phyloP scores from a whole-genome alignment of 306 rosid species.

The Cicer yamashitae region DNA sequence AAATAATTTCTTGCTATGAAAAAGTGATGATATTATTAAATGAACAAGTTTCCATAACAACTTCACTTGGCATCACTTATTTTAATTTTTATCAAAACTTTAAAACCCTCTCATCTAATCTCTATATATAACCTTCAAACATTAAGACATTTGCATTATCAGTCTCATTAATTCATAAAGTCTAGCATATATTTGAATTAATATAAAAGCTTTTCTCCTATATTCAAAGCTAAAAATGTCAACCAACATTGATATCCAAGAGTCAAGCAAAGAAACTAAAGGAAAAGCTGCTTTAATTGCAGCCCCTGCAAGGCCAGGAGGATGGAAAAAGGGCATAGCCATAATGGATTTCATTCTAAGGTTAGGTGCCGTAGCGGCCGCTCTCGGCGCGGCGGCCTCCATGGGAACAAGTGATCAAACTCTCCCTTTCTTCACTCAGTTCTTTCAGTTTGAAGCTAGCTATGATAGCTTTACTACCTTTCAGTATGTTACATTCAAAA shows the following conservation, averaged over 20 bases:
- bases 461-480: slow-evolving; percentile 76
- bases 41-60: slow-evolving; percentile 40
- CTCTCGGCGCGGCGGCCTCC: slow-evolving; percentile 71
- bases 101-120: not conserved
- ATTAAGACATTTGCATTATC: slow-evolving; percentile 34
- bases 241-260: slow-evolving; percentile 58
- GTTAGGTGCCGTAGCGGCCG: slow-evolving; percentile 68
- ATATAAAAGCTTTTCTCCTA: not conserved
- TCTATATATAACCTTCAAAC: slow-evolving; percentile 44
- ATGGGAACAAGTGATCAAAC: slow-evolving; percentile 81
- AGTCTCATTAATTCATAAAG: not conserved
- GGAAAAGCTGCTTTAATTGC: slow-evolving; percentile 53
- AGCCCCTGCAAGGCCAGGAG: slow-evolving; percentile 45
- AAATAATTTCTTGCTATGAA: slow-evolving; percentile 32
- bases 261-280: slow-evolving; percentile 52
- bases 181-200: not conserved
- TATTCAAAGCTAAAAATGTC: slow-evolving; percentile 56
- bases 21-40: slow-evolving; percentile 8
- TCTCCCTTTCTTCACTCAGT: slow-evolving; percentile 94
- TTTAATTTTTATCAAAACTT: not conserved
- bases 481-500: slow-evolving; percentile 56
- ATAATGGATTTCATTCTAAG: slow-evolving; percentile 76
- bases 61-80: slow-evolving; percentile 38
- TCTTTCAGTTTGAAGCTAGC: slow-evolving; percentile 89
- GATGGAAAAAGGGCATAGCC: slow-evolving; percentile 69